Evolutionary conservation across 116 monocot species (phyloP), one percentile per base, ranked within the genome.

Genomic region (Trichopus zeylanicus): DNA sequence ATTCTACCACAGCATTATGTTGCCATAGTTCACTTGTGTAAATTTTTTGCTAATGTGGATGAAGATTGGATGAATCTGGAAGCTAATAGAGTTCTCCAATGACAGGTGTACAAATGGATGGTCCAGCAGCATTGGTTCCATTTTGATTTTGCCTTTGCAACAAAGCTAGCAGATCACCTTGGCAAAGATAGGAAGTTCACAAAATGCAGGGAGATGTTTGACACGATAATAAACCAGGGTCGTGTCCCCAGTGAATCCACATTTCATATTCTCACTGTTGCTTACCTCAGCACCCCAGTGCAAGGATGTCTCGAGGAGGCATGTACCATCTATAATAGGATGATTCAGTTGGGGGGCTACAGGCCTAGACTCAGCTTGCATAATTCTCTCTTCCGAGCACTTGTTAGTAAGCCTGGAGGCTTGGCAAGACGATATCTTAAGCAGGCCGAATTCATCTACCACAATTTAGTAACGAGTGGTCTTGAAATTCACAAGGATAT

Each of bases 61-160:
- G n/a, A n/a, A n/a, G n/a, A n/a, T n/a, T n/a, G n/a, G n/a, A n/a
- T n/a, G n/a, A n/a, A n/a, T n/a, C n/a, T n/a, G n/a, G n/a, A n/a
- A n/a, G n/a, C n/a, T n/a, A n/a, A n/a, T n/a, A 42, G 12, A 42
- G n/a, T n/a, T 42, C 42, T 42, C 13, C n/a, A n/a, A 42, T 42
- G 13, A 35, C 87, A 97, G 97, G 91, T 97, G 26, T 91, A 91
- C 51, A 79, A 57, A 25, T 97, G 97, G 97, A 97, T 97, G 91
- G 13, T 70, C 6, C 67, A 76, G 63, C 87, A 91, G 70, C 78
- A 72, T 24, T 83, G 91, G 87, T 97, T 72, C 70, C 68, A 59
- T 7, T 91, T 91, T 38, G 81, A 87, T 53, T 89, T 97, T 6
- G 73, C 90, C 15, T 72, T 97, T 10, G 78, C 81, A 7, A 91